A percentile compares a stretch with the other conserved stretches of the same genome.
These are phyloP conservation scores for Aspergillus indologenus DNA, from an alignment of 495 filamentous ascomycete genomes.

Conservation along the genomic window DNA sequence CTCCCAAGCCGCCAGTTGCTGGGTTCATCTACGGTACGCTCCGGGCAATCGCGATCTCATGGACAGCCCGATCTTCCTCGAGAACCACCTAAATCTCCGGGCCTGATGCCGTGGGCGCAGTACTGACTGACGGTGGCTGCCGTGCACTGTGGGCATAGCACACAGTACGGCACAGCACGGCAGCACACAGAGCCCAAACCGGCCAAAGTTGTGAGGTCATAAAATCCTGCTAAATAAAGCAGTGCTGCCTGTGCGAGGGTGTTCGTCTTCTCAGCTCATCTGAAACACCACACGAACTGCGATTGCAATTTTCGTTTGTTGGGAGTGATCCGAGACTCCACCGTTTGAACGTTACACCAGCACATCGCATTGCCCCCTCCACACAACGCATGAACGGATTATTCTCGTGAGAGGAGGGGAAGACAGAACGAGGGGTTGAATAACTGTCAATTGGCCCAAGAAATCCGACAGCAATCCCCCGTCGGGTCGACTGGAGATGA, in stretches of 20 bases:
- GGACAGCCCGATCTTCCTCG: background rate
- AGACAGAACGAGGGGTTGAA: too few relatives aligned
- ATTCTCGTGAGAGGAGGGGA: too few relatives aligned
- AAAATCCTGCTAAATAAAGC: background rate
- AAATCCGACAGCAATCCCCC: too few relatives aligned
- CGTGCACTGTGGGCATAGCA: too few relatives aligned
- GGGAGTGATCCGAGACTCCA: background rate
- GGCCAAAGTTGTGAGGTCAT: too few relatives aligned
- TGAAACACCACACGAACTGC: background rate
- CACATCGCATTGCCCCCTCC: background rate
- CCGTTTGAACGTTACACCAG: background rate
- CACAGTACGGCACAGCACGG: too few relatives aligned
- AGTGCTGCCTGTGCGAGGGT: background rate
- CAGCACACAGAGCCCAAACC: too few relatives aligned
- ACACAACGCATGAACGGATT: background rate
- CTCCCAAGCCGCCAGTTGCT: background rate
- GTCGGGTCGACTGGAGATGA: too few relatives aligned
- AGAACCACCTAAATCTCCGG: background rate
- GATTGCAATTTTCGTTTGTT: background rate
- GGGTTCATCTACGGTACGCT: background rate
- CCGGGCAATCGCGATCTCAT: background rate
- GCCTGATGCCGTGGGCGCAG: background rate
- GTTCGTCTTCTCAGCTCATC: slow-evolving; percentile 2
- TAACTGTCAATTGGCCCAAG: too few relatives aligned
- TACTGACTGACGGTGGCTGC: background rate